Base-by-base conservation (phyloP, 768 basidiomycete genomes). In the Hericium coralloides region DNA sequence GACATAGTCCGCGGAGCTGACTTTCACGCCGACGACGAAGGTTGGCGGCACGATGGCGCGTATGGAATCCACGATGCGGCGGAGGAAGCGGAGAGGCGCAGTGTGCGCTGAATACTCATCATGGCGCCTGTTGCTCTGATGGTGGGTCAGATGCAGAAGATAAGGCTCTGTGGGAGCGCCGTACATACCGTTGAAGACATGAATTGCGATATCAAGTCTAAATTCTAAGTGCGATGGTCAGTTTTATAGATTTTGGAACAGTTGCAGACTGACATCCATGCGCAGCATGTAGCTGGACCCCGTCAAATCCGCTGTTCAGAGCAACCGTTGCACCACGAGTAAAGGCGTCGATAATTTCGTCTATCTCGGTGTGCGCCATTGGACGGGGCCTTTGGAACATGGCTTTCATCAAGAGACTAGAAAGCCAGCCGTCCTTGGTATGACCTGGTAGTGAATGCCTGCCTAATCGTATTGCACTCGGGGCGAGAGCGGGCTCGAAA, bases 161-260 rank as follows among this genome's bases (percentile, higher is more conserved):
- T 18, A n/a, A 37, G 18, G 38, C 8, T 31, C 26, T 9, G 26
- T 31, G 31, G 8, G 8, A 9, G 31, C 31, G 6, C 22, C 20
- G 2, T 10, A 51, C 60, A 22, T 57, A 87, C 90, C 76, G 85
- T 85, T 2, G 80, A 79, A 4, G 83, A 88, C 20, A 94, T 71
- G 65, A 92, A 92, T 60, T 91, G 84, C 0, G 89, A 76, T 18
- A 95, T 71, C 22, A 95, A 76, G 68, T 93, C 90, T 92, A 58
- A 12, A 38, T 26, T 36, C 18, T 7, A 20, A 31, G 36, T 54
- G 20, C 38, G 37, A n/a, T 43, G 47, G 25, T 56, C 18, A 9
- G 39, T 17, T 38, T 41, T 9, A 52, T 26, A 25, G 3, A 37
- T 18, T 38, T 14, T 14, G 15, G 22, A 7, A 37, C 9, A 31